These are phyloP conservation scores for Scleroderma citrinum DNA, from an alignment of 768 basidiomycete genomes.

Conservation along the genomic window DNA sequence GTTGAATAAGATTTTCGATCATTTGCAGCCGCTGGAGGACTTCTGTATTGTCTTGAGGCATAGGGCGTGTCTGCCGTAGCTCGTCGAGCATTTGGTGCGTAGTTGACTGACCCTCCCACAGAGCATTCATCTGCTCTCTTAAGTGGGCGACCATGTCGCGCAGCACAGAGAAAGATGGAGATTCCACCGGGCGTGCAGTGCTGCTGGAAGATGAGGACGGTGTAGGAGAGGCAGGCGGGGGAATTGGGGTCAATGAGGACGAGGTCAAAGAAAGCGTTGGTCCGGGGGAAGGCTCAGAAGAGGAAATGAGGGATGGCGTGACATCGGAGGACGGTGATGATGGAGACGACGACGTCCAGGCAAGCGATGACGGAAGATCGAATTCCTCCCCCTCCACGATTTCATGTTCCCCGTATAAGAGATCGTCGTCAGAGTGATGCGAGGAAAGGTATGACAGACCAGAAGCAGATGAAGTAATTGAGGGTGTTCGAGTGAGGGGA, in stretches of 20 bases:
- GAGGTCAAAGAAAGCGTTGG: constrained; percentile 35
- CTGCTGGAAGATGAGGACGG: constrained; percentile 32
- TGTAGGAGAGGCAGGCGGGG: constrained; percentile 29
- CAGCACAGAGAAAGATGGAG: constrained; percentile 37
- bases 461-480: constrained; percentile 34
- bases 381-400: constrained; percentile 9
- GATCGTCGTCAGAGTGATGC: constrained; percentile 70
- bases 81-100: constrained; percentile 60
- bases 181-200: constrained; percentile 33
- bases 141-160: constrained; percentile 52
- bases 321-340: constrained; percentile 23
- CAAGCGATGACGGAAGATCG: constrained; percentile 29
- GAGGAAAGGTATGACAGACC: constrained; percentile 44
- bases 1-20: constrained; percentile 21
- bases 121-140: constrained; percentile 48
- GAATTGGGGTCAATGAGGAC: constrained; percentile 21
- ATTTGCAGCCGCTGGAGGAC: constrained; percentile 24
- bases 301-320: constrained; percentile 30
- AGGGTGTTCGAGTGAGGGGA: constrained; percentile 36
- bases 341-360: constrained; percentile 32
- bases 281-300: constrained; percentile 29
- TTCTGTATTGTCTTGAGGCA: constrained; percentile 36
- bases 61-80: constrained; percentile 43
- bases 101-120: constrained; percentile 58
- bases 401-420: constrained; percentile 35